A percentile compares a stretch with the other conserved stretches of the same genome.
These are phyloP conservation scores for Cicer judaicum DNA, from an alignment of 306 rosid genomes.

Conservation along the genomic window DNA sequence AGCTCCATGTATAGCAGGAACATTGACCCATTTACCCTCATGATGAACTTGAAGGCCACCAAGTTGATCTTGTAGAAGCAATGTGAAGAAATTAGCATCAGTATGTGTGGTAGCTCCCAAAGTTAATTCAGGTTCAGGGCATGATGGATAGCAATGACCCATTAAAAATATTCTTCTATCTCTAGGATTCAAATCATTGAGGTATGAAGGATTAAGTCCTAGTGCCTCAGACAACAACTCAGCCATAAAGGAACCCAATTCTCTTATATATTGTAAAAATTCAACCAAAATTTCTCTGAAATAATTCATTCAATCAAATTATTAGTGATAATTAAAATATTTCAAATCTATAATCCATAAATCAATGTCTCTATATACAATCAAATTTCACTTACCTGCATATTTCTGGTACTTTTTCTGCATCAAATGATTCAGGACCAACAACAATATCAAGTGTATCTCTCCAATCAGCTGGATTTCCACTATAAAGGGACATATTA, in stretches of 20 bases:
- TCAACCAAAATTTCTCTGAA: conserved; percentile 47
- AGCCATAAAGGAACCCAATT: conserved; percentile 44
- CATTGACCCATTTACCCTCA: not conserved
- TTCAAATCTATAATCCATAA: too few relatives aligned
- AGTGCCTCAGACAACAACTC: conserved; percentile 59
- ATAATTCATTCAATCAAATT: not conserved
- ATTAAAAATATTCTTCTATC: conserved; percentile 30
- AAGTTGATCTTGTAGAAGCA: conserved; percentile 55
- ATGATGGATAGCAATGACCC: conserved; percentile 37
- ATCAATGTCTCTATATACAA: too few relatives aligned
- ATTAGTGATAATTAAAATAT: not conserved
- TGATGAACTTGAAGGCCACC: conserved; percentile 59
- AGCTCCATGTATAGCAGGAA: not conserved
- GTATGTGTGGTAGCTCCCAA: conserved; percentile 38
- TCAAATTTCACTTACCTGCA: not conserved
- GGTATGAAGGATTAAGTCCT: conserved; percentile 31
- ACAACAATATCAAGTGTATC: not conserved
- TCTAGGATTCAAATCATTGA: conserved; percentile 33
- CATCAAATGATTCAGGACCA: not conserved
- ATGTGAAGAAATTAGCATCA: conserved; percentile 44
- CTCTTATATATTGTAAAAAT: conserved; percentile 48
- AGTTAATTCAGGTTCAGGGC: conserved; percentile 48
- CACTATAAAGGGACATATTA: not conserved
- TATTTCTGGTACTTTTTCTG: not conserved
- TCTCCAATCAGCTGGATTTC: not conserved